These are phyloP conservation scores for Citrus inodora DNA, from an alignment of 345 rosid species.

Conservation along the genomic window DNA sequence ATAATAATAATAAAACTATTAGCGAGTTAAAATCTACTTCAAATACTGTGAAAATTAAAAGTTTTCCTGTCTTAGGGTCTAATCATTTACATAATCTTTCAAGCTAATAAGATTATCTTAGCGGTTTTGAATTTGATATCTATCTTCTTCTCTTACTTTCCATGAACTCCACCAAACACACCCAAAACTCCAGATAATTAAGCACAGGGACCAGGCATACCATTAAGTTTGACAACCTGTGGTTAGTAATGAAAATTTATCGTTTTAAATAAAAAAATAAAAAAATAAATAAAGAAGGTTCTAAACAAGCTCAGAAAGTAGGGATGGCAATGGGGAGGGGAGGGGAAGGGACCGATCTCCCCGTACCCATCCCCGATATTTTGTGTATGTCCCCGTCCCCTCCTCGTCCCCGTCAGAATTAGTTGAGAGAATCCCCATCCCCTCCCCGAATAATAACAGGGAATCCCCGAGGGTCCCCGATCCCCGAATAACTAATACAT, in stretches of 20 bases:
- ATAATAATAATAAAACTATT: not conserved
- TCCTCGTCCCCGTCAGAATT: no score
- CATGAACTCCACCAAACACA: conserved; percentile 78
- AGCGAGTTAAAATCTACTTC: not conserved
- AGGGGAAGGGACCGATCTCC: no score
- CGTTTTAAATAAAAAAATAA: no score
- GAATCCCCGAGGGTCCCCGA: no score
- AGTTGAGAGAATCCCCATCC: no score
- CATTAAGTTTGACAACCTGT: conserved; percentile 79
- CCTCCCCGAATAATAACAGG: no score
- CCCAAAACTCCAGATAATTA: conserved; percentile 77
- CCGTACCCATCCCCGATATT: no score
- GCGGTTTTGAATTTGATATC: conserved; percentile 48
- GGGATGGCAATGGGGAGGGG: no score
- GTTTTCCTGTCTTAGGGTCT: not conserved
- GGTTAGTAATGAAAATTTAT: not conserved
- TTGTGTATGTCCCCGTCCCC: no score
- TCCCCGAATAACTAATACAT: no score
- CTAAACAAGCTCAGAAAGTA: conserved; percentile 15
- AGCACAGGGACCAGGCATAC: conserved; percentile 86
- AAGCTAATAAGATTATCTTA: not conserved
- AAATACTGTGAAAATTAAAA: not conserved
- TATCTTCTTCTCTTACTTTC: conserved; percentile 89
- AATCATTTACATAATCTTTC: not conserved
- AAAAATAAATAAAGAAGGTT: not conserved